Base-by-base conservation (phyloP, 768 basidiomycete genomes). In the Trametes sanguinea region DNA sequence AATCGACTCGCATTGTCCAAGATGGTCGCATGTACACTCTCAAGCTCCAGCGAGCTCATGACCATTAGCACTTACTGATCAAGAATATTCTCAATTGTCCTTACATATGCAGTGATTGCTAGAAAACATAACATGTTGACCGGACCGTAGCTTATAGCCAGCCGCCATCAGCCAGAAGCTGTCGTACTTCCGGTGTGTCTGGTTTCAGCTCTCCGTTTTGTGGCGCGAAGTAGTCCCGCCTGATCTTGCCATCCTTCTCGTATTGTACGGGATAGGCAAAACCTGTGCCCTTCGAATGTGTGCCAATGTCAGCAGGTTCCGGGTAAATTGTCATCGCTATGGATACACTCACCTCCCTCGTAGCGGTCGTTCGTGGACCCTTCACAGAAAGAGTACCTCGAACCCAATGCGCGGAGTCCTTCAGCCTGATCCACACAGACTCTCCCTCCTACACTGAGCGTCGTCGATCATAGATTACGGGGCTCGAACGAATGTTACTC, bases 161-260 rank as follows among this genome's bases (percentile, higher is more conserved):
- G 5, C 83, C 84, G 48, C 78, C 81, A 6, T 78, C 76, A 57
- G 74, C 72, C 27, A 89, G 74, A 60, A 88, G 67, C 35, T 67
- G 60, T n/a, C 80, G 78, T 2, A 82, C 77, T 57, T 80, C 75
- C 22, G 71, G 54, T 0, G 66, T 80, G 67, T 89, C 80, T 2
- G 87, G 86, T 71, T 88, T 89, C 57, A 88, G 80, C 62, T 87
- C 85, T 16, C 86, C 87, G 56, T 87, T 83, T 51, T 85, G 73
- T 6, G 87, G 86, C 2, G 86, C 80, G 68, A 85, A 83, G 69
- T 83, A 85, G 69, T 83, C 85, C 37, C 86, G 81, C 35, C 84
- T 69, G 57, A 78, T 79, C 37, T 37, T 58, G 69, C 22, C 22
- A 22, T 22, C 22, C 22, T 22, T 22, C 22, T 51, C 72, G 60